Conservation (phyloP, 345 rosid genomes). For the Acer negundo region DNA sequence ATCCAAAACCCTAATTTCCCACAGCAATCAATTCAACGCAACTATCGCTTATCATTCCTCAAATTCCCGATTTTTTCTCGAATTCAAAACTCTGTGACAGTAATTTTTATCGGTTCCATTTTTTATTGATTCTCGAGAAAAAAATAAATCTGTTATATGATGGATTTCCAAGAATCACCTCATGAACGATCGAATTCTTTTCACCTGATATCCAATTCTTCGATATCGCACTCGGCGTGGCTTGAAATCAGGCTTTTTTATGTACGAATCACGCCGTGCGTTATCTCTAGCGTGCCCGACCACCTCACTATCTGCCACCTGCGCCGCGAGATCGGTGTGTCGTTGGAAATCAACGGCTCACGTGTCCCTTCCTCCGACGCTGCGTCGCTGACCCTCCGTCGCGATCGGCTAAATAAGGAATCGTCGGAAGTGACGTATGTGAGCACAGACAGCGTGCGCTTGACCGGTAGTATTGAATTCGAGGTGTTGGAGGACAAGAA, state of each 20-base stretch:
- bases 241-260: slow-evolving; percentile 91
- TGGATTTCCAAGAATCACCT: slow-evolving; percentile 30
- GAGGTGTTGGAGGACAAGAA: slow-evolving; percentile 67
- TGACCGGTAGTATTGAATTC: slow-evolving; percentile 76
- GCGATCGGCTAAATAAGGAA: slow-evolving; percentile 72
- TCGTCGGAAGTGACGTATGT: slow-evolving; percentile 83
- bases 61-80: not conserved
- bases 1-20: slow-evolving; percentile 26
- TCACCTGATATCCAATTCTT: slow-evolving; percentile 31
- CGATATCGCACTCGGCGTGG: slow-evolving; percentile 54
- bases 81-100: not conserved
- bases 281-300: slow-evolving; percentile 59
- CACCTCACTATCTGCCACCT: slow-evolving; percentile 68
- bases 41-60: not conserved
- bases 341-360: slow-evolving; percentile 81
- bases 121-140: not conserved
- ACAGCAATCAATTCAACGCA: not conserved
- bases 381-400: slow-evolving; percentile 62
- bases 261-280: slow-evolving; percentile 71
- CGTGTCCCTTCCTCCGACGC: slow-evolving; percentile 63
- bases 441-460: slow-evolving; percentile 79
- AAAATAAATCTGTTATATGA: not conserved
- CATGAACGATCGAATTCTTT: slow-evolving; percentile 38
- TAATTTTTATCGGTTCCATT: not conserved
- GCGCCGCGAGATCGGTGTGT: slow-evolving; percentile 69